Evolutionary conservation across 257 asterid genomes (phyloP).

Genomic region (Solanum peruvianum): DNA sequence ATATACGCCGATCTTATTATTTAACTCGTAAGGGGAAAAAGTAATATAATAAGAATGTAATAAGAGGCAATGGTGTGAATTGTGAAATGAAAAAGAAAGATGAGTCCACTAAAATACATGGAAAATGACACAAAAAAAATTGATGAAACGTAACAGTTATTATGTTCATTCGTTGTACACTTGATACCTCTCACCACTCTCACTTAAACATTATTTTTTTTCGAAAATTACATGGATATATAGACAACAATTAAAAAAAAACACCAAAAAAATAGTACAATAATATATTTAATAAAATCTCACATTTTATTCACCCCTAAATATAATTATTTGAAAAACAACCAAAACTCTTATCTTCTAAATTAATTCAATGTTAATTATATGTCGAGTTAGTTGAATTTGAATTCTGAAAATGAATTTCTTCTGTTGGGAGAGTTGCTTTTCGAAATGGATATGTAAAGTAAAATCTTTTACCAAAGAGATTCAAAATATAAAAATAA

Average conservation of each 20-base stretch:
- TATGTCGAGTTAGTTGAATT: not conserved
- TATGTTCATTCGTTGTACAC: not conserved
- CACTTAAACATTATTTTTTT: not conserved
- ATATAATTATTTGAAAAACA: too few relatives aligned
- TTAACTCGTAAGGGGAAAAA: not conserved
- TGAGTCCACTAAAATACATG: not conserved
- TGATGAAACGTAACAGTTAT: not conserved
- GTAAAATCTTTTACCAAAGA: rapidly evolving
- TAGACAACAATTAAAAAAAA: not conserved
- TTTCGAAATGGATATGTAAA: not conserved
- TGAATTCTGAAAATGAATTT: not conserved
- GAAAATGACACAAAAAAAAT: not conserved
- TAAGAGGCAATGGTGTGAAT: not conserved
- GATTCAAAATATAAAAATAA: too few relatives aligned
- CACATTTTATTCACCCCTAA: not conserved
- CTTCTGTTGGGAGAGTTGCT: not conserved
- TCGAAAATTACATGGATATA: not conserved
- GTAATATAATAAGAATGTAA: not conserved
- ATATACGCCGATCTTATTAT: too few relatives aligned
- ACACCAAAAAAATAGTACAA: not conserved
- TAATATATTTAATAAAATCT: too few relatives aligned
- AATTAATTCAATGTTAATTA: too few relatives aligned
- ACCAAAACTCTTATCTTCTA: not conserved
- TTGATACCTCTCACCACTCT: not conserved
- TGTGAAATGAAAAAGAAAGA: not conserved